Percentiles rank a stretch among this genome's conserved stretches.
phyloP scores from a whole-genome alignment of 169 alveolate genomes.

The Cyclospora cayetanensis region DNA sequence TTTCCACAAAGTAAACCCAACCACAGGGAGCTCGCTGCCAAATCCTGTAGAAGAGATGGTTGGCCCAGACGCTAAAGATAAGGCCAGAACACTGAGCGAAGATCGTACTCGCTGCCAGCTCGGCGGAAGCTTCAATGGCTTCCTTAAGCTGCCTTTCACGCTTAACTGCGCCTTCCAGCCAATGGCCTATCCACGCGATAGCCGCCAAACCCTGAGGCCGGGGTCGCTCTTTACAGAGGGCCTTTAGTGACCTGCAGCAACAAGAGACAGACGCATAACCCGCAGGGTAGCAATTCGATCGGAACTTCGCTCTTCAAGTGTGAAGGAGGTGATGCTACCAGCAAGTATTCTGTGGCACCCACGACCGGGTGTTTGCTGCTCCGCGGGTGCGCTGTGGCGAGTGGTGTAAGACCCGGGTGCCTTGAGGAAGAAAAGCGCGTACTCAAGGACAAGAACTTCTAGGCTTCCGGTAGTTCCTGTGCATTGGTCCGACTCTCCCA shows the following conservation, averaged over 20 bases:
- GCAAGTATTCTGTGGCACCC: no score
- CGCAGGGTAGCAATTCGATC: not conserved
- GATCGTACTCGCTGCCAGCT: not conserved
- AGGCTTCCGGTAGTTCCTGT: not conserved
- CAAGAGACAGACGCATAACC: not conserved
- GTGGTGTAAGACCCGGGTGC: not conserved
- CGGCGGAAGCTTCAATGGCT: not conserved
- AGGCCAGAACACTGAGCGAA: no score
- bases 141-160: not conserved
- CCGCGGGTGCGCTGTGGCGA: conserved; percentile 9
- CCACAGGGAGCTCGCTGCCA: no score
- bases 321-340: no score
- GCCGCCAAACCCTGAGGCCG: conserved; percentile 49
- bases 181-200: conserved; percentile 20
- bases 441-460: conserved; percentile 10
- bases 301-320: no score
- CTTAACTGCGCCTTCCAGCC: conserved; percentile 2
- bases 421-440: not conserved
- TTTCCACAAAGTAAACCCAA: no score
- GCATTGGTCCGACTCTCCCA: not conserved
- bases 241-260: conserved; percentile 29
- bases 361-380: no score
- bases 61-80: no score
- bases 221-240: not conserved
- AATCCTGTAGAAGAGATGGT: no score